Evolutionary conservation across 2,329 filamentous ascomycete species (phyloP).

Genomic region (Leptographium flavum): DNA sequence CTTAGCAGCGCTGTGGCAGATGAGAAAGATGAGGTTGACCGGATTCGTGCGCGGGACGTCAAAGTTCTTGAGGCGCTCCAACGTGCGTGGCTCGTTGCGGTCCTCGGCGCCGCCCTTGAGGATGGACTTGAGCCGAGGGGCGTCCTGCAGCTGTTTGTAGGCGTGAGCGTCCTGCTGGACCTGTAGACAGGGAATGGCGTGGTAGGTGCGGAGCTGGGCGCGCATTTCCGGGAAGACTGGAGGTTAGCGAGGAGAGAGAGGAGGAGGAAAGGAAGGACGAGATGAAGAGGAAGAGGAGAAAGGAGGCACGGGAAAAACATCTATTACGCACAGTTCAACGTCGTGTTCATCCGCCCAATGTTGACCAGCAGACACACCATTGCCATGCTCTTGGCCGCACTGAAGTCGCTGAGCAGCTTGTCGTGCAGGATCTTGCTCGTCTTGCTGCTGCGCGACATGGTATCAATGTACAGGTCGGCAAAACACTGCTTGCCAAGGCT

Average conservation of each 20-base stretch:
- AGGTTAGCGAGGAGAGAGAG: conserved; percentile 44
- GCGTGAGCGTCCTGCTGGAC: conserved; percentile 88
- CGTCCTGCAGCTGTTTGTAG: conserved; percentile 96
- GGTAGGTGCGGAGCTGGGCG: conserved; percentile 91
- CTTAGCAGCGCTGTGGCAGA: conserved; percentile 79
- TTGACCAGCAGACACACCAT: conserved; percentile 98
- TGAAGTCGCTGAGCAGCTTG: conserved; percentile 82
- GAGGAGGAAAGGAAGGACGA: conserved; percentile 13
- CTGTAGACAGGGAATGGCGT: conserved; percentile 92
- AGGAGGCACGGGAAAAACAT: conserved; percentile 16
- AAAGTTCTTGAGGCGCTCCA: conserved; percentile 65
- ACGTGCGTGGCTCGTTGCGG: conserved; percentile 62
- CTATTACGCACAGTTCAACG: conserved; percentile 87
- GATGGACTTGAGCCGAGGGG: conserved; percentile 89
- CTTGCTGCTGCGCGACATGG: conserved; percentile 97
- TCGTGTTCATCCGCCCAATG: conserved; percentile 97
- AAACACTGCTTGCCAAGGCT: conserved; percentile 57
- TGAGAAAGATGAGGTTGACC: conserved; percentile 91
- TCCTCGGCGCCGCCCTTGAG: conserved; percentile 94
- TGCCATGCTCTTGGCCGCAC: conserved; percentile 92
- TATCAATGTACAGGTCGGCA: conserved; percentile 93
- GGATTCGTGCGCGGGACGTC: conserved; percentile 72
- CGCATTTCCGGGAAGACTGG: conserved; percentile 98
- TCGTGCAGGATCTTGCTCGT: conserved; percentile 97
- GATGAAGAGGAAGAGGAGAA: too few relatives aligned